Base-by-base conservation (phyloP, 345 rosid genomes). In the Limnanthes douglasii region DNA sequence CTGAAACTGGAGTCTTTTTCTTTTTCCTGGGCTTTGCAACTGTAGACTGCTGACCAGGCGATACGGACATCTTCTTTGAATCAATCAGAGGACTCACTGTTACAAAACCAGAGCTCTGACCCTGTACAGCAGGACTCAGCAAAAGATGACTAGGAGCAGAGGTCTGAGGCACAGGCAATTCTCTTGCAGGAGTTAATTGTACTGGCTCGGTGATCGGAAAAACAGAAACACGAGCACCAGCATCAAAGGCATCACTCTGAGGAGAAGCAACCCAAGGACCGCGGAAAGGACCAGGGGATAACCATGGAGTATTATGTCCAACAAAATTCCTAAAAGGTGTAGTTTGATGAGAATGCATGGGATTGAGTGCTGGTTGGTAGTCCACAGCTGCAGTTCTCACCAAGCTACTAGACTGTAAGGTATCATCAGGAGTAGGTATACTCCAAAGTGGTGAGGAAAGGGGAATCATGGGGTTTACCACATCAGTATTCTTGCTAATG, bases 361-460 rank as follows among this genome's bases (percentile, higher is more conserved):
- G 72, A 57, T 94, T 65, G 44, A 64, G 47, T 21, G 73, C 41
- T 23, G 62, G 80, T 52, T 63, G 94, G 63, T 67, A 69, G 37
- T 67, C 68, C 68, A 63, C 53, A 46, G 60, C 47, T 3, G 71
- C 66, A 45, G 73, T 73, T 68, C 77, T 76, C 34, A 72, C 73
- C 50, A 70, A 24, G 51, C 67, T 53, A 56, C 60, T 58, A 39
- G 86, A 39, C 36, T 78, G 85, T 54, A 64, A 22, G 29, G 64
- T 43, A 48, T 75, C 88, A 30, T 47, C 51, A 17, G 94, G 77
- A 22, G 70, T 64, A 21, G 75, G 41, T 15, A 75, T 45, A 51
- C 64, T 73, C 93, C 96, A 92, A 35, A 78, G 69, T 19, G 96
- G 94, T 41, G 99, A 85, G 37, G 94, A 75, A 34, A 59, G 66